Conservation (phyloP, 106 monocot species). For the Amphibolis antarctica region DNA sequence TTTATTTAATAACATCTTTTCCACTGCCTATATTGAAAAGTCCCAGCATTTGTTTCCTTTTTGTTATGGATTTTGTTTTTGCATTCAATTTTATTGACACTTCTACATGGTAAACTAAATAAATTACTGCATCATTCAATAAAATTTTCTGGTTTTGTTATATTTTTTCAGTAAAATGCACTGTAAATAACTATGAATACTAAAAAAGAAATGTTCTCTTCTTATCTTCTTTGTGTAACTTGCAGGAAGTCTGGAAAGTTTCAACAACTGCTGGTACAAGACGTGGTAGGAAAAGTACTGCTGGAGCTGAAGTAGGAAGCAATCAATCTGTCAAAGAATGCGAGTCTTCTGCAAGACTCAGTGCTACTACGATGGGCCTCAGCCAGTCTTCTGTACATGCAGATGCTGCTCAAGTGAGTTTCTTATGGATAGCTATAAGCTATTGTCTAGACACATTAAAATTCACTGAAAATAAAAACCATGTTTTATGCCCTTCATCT, state of each 20-base stretch:
- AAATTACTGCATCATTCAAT: no score
- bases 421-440: neutral
- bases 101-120: no score
- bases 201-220: neutral
- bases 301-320: constrained; percentile 34
- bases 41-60: no score
- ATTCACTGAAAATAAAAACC: neutral
- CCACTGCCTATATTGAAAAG: no score
- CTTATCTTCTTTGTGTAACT: constrained; percentile 3
- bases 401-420: constrained; percentile 65
- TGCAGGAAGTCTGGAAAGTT: constrained; percentile 95
- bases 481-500: neutral
- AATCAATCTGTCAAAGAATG: constrained; percentile 38
- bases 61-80: no score
- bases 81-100: no score
- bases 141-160: no score
- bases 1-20: no score
- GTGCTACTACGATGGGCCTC: constrained; percentile 15
- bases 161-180: no score
- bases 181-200: no score
- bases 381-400: constrained; percentile 23
- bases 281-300: constrained; percentile 49
- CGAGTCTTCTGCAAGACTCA: constrained; percentile 29
- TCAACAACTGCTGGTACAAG: constrained; percentile 83
- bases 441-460: neutral